Conservation (phyloP, 2,329 filamentous ascomycete species). For the Ascochyta clinopodiicola region DNA sequence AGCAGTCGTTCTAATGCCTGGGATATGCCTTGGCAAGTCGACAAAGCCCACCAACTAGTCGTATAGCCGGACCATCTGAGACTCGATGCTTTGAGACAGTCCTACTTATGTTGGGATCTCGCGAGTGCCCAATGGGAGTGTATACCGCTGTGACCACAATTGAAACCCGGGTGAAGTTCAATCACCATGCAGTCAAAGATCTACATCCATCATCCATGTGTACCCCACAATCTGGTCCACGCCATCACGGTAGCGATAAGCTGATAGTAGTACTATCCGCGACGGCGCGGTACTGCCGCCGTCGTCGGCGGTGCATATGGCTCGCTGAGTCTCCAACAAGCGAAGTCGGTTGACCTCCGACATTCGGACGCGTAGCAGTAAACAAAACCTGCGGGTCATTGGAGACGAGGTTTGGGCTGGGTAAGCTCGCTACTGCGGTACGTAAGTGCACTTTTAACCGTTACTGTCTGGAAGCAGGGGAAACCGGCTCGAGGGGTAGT, state of each 20-base stretch:
- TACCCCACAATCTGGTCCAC: constrained; percentile 7
- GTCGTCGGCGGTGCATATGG: background rate
- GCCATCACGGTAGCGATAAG: constrained; percentile 6
- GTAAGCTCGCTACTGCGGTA: constrained; percentile 17
- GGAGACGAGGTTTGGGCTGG: constrained; percentile 5
- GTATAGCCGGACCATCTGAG: background rate
- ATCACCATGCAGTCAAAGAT: background rate
- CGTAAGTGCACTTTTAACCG: constrained; percentile 4
- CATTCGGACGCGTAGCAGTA: constrained; percentile 15
- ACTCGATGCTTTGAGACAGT: background rate
- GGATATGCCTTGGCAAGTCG: background rate
- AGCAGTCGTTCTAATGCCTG: background rate
- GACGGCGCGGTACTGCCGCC: background rate
- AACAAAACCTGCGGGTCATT: constrained; percentile 11
- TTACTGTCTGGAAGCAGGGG: constrained; percentile 9
- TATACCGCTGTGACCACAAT: background rate
- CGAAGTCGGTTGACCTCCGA: constrained; percentile 11
- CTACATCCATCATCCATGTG: background rate
- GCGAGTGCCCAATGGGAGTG: constrained; percentile 5
- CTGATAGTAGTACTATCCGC: constrained; percentile 4
- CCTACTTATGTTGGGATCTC: background rate
- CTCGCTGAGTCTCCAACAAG: constrained; percentile 5
- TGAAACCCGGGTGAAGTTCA: background rate
- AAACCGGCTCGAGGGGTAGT: background rate
- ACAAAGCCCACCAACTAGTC: background rate